Base-by-base conservation (phyloP, 1,284 basidiomycete species). In the Pascua sp. region DNA sequence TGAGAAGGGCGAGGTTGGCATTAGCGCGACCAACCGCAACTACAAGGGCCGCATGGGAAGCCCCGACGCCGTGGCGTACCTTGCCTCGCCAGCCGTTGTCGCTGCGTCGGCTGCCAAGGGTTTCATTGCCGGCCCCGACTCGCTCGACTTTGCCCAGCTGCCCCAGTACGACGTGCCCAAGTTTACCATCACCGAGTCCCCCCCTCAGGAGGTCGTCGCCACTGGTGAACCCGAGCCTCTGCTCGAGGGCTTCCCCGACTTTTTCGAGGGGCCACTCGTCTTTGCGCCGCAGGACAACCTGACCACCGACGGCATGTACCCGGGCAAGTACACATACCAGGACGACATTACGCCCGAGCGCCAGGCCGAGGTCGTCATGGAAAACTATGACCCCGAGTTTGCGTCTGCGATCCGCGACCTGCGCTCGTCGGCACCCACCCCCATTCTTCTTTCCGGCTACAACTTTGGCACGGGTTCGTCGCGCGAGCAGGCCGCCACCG, bases 381-480 rank as follows among this genome's bases (percentile, higher is more conserved):
- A 99, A 81, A 98, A 98, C 81, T 98, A 99, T 77, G 95, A 98
- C 70, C 86, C 91, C 0, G 76, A 80, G 0, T 98, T 98, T 72
- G 91, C 95, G 12, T 59, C 79, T 1, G 84, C 86, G 47, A 87
- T 94, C 51, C 83, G 86, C 1, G 78, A 83, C 3, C 80, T 94
- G 24, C 78, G 77, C 36, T 60, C 69, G 8, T 78, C 54, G 59
- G 78, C 61, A 45, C 72, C 54, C 37, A 59, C 49, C 16, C 85
- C 88, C 10, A 80, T 98, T 53, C 83, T 99, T 24, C 86, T 96
- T 12, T 86, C 91, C 1, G 95, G 96, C 11, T 98, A 92, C 82
- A 99, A 99, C 81, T 98, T 99, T 73, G 95, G 95, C 63, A 98
- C 96, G 0, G 96, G 95, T 9, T 96, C 92, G 0, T 97, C 93